Conservation (phyloP, 306 rosid species). For the Oxytropis ochrocephala region DNA sequence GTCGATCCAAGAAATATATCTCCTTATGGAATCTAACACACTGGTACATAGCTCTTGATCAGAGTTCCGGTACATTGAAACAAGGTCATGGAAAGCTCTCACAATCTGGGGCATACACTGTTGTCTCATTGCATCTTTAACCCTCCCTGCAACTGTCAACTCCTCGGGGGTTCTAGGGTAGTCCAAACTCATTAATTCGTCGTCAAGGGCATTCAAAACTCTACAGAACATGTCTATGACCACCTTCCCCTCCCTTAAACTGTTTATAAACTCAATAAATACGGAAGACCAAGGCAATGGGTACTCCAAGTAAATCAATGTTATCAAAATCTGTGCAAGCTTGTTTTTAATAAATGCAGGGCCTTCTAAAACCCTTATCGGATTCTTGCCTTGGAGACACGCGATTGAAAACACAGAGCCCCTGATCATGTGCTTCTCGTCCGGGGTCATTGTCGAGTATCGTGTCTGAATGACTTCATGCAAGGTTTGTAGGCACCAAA, state of each 20-base stretch:
- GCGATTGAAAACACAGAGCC: slow-evolving; percentile 68
- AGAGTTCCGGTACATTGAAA: slow-evolving; percentile 54
- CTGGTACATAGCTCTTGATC: slow-evolving; percentile 60
- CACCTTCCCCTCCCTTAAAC: slow-evolving; percentile 58
- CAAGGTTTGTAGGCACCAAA: slow-evolving; percentile 89
- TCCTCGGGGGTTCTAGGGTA: slow-evolving; percentile 73
- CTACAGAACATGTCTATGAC: slow-evolving; percentile 96
- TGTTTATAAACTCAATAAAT: slow-evolving; percentile 72
- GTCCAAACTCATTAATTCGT: slow-evolving; percentile 77
- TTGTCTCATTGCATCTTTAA: slow-evolving; percentile 91
- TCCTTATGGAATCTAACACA: slow-evolving; percentile 74
- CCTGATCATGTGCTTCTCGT: slow-evolving; percentile 70
- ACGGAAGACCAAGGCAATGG: slow-evolving; percentile 80
- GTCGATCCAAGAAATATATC: slow-evolving; percentile 91
- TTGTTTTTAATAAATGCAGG: slow-evolving; percentile 50
- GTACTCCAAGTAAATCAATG: slow-evolving; percentile 76
- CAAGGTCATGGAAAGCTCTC: slow-evolving; percentile 71
- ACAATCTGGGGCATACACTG: slow-evolving; percentile 72
- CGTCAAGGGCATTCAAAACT: slow-evolving; percentile 81
- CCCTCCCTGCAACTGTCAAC: slow-evolving; percentile 45
- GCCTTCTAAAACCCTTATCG: slow-evolving; percentile 54
- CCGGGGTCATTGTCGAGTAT: slow-evolving; percentile 58
- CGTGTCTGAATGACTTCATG: slow-evolving; percentile 64
- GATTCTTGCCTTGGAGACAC: slow-evolving; percentile 59
- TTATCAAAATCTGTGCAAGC: slow-evolving; percentile 60